Conservation (phyloP, 148 eudicot species). For the Silene conica region DNA sequence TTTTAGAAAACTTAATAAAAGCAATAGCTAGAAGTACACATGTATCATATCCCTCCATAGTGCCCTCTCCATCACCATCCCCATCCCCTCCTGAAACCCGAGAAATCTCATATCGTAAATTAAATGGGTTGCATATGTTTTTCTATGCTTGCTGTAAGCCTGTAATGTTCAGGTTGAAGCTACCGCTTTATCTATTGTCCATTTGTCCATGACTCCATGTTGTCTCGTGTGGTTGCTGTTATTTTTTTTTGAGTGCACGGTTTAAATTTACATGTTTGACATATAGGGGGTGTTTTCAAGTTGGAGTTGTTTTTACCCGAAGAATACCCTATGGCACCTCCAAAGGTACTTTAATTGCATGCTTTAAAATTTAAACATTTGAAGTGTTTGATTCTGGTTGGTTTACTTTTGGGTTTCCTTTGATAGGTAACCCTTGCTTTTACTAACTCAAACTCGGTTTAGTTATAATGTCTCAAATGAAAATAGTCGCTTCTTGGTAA, state of each 20-base stretch:
- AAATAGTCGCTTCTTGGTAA: not conserved
- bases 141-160: not conserved
- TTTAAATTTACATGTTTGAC: slow-evolving; percentile 11
- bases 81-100: too few species aligned
- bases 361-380: not conserved
- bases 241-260: not conserved
- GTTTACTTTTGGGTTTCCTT: not conserved
- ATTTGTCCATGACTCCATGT: not conserved
- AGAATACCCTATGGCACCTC: slow-evolving; percentile 99
- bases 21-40: too few species aligned
- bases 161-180: not conserved
- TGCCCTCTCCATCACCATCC: too few species aligned
- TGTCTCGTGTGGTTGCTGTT: not conserved
- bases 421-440: not conserved
- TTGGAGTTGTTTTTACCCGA: slow-evolving; percentile 97
- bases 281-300: slow-evolving; percentile 93
- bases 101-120: too few species aligned
- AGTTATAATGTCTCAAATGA: not conserved
- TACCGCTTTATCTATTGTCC: not conserved
- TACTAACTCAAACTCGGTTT: too few species aligned
- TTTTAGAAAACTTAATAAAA: too few species aligned
- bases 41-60: too few species aligned
- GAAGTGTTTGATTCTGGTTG: not conserved
- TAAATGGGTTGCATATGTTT: not conserved
- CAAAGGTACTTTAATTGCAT: slow-evolving; percentile 54